Conservation (phyloP, 495 filamentous ascomycete species). For the Viridothelium virens region DNA sequence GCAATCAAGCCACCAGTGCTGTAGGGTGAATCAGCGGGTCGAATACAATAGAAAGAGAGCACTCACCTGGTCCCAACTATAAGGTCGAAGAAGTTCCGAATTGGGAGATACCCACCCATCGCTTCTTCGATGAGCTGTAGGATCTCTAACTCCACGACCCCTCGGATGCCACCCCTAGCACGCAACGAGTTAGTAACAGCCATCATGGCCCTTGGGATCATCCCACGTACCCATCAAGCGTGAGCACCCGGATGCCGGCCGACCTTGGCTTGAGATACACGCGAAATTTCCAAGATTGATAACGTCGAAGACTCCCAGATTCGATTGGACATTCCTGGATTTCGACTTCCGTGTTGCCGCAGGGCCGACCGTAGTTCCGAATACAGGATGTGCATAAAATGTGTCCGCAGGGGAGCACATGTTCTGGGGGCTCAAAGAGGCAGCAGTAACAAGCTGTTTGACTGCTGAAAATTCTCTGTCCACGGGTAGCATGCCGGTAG, state of each 20-base stretch:
- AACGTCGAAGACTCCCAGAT: constrained; percentile 11
- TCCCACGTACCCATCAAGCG: constrained; percentile 47
- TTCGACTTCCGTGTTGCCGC: constrained; percentile 28
- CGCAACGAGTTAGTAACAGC: not conserved
- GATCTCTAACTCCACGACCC: constrained; percentile 27
- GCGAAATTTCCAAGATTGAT: constrained; percentile 34
- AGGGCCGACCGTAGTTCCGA: constrained; percentile 32
- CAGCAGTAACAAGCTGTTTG: constrained; percentile 50
- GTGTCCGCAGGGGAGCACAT: constrained; percentile 51
- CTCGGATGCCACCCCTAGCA: constrained; percentile 24
- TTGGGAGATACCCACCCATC: constrained; percentile 21
- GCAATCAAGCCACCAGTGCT: constrained; percentile 53
- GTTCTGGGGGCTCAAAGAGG: constrained; percentile 44
- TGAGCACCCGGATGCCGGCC: constrained; percentile 42
- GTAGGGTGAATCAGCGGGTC: not conserved
- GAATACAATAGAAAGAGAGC: not conserved
- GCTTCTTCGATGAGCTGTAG: constrained; percentile 23
- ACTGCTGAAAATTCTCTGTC: constrained; percentile 25
- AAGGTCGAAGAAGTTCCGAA: constrained; percentile 30
- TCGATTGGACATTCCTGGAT: constrained; percentile 24
- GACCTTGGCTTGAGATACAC: constrained; percentile 32
- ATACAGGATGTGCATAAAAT: constrained; percentile 47
- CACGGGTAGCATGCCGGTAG: constrained; percentile 25
- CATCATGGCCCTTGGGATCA: not conserved
- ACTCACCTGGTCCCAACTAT: constrained; percentile 28